Percentiles rank a stretch among this genome's conserved stretches.
These are phyloP conservation scores for Sicyos edulis DNA, from an alignment of 306 rosid species.

Conservation along the genomic window DNA sequence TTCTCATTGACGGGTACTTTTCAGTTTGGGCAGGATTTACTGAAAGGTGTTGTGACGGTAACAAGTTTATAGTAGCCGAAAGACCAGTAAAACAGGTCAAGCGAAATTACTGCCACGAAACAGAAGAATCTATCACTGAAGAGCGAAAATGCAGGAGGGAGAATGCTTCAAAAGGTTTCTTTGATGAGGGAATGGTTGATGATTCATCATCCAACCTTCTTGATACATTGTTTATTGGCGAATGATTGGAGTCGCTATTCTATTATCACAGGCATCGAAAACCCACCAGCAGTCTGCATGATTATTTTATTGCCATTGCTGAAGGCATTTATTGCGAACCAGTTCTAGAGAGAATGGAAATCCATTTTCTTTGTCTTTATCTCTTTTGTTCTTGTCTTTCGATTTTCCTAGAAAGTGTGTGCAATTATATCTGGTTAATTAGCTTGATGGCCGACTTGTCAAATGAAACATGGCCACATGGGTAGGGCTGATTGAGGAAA, in stretches of 20 bases:
- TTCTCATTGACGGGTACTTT: slow-evolving; percentile 20
- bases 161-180: slow-evolving; percentile 59
- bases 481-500: slow-evolving; percentile 17
- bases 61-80: slow-evolving; percentile 78
- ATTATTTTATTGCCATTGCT: neutral
- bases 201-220: slow-evolving; percentile 73
- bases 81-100: slow-evolving; percentile 58
- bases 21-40: slow-evolving; percentile 95
- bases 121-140: slow-evolving; percentile 52
- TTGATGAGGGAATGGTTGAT: slow-evolving; percentile 47
- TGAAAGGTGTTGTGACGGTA: slow-evolving; percentile 80
- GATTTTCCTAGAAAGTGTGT: slow-evolving; percentile 7
- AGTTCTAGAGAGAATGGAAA: neutral
- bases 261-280: slow-evolving; percentile 11
- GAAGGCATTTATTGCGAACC: slow-evolving; percentile 13
- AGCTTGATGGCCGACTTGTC: neutral
- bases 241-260: slow-evolving; percentile 6
- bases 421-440: neutral
- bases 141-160: slow-evolving; percentile 73
- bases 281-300: neutral
- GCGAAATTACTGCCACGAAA: slow-evolving; percentile 54
- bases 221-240: slow-evolving; percentile 60
- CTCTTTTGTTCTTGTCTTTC: neutral
- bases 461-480: slow-evolving; percentile 20
- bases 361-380: neutral